Evolutionary conservation across 768 basidiomycete genomes (phyloP), one percentile per base, ranked within the genome.

Genomic region (Stropharia rugosoannulata): DNA sequence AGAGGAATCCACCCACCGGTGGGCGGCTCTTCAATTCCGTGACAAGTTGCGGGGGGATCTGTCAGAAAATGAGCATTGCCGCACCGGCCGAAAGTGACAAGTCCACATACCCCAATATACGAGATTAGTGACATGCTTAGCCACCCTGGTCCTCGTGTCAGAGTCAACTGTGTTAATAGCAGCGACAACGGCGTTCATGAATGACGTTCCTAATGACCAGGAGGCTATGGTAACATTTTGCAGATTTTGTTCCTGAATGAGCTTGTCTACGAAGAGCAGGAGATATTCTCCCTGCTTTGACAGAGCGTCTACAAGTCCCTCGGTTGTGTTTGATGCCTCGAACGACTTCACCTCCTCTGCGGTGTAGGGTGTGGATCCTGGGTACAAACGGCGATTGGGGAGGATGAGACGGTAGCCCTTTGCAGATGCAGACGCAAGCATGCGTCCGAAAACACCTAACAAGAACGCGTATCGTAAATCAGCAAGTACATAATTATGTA

Each of bases 351-450:
- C 13, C 18, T 73, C 73, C 2, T 65, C 63, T 10, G 59, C 49
- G 1, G 66, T 67, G 43, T 68, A 69, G 0, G 67, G 66, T 1
- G 70, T 70, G 18, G 70, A 67, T 1, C 68, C 69, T 0, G 66
- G 68, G 50, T 73, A 73, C 38, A 67, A 63, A 6, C 73, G 67
- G n/a, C 72, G 67, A 45, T 73, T 73, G n/a, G 73, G 47, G 15
- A 57, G 55, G 25, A 75, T 66, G 5, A 69, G 39, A 11, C 73
- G 68, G 16, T 69, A 49, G 10, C 54, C 56, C 36, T 56, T 53
- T 10, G 64, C 50, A 15, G 25, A 1, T 0, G 68, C 69, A 5
- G 60, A 29, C 1, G 59, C 52, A 16, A 55, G 46, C 35, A 70
- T 61, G 38, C 61, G 62, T 47, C 55, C 58, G 40, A 70, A 70